Evolutionary conservation across 306 rosid species (phyloP).

Genomic region (Glycine latifolia): DNA sequence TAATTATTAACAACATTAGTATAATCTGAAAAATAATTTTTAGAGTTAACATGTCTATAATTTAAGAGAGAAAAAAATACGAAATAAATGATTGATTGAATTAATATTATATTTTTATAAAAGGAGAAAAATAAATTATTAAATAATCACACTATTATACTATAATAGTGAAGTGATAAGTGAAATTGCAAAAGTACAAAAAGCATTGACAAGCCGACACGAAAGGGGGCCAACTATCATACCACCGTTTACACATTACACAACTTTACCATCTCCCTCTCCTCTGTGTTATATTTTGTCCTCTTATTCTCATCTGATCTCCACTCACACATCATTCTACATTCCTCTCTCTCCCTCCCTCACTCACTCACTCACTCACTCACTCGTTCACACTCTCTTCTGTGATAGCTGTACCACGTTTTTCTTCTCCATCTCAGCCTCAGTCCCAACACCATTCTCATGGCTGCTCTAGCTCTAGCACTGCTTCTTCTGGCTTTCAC

Average conservation of each 20-base stretch:
- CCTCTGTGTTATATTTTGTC: slow-evolving; percentile 45
- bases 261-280: slow-evolving; percentile 18
- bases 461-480: slow-evolving; percentile 63
- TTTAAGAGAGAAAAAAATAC: too few species aligned
- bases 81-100: too few species aligned
- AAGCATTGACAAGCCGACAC: slow-evolving; percentile 55
- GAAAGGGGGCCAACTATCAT: slow-evolving; percentile 42
- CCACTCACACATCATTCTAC: slow-evolving; percentile 40
- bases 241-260: slow-evolving; percentile 49
- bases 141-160: too few species aligned
- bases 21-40: too few species aligned
- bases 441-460: slow-evolving; percentile 19
- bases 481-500: slow-evolving; percentile 71
- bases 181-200: slow-evolving; percentile 40
- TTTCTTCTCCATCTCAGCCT: neutral
- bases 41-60: too few species aligned
- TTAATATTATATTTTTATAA: too few species aligned
- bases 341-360: neutral
- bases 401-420: too few species aligned
- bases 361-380: neutral
- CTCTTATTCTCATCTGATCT: slow-evolving; percentile 33
- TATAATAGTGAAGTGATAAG: too few species aligned
- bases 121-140: too few species aligned
- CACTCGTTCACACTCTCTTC: neutral
- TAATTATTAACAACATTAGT: too few species aligned